phyloP scores from a whole-genome alignment of 805 yeast species.

The Millerago galiae region DNA sequence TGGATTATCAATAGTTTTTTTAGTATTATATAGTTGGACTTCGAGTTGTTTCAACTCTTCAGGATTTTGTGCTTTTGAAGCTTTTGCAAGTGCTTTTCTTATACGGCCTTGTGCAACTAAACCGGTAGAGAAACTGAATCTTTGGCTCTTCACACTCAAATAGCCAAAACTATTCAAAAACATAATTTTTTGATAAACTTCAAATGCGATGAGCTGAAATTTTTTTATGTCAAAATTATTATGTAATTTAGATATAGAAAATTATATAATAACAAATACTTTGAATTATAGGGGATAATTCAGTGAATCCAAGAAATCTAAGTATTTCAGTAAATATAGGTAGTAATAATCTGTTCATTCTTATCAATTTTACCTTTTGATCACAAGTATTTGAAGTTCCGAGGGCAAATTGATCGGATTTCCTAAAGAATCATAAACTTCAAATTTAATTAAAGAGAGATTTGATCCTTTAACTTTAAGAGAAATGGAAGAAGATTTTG shows the following conservation, averaged over 20 bases:
- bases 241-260: too few relatives aligned
- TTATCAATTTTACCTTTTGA: too few relatives aligned
- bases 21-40: background rate
- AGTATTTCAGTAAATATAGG: too few relatives aligned
- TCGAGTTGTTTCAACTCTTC: constrained; percentile 5
- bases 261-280: too few relatives aligned
- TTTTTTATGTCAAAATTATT: background rate
- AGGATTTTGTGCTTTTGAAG: constrained; percentile 3
- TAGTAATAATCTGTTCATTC: too few relatives aligned
- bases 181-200: background rate
- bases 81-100: constrained; percentile 5
- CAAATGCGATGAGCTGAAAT: background rate
- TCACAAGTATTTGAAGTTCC: too few relatives aligned
- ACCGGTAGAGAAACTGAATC: background rate
- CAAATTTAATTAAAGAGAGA: background rate
- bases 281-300: too few relatives aligned
- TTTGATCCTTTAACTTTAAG: background rate
- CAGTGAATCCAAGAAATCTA: too few relatives aligned
- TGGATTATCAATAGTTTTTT: background rate
- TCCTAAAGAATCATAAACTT: too few relatives aligned
- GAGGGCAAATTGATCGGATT: too few relatives aligned
- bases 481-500: constrained; percentile 3
- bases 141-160: background rate
- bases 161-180: background rate
- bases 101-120: constrained; percentile 2